Evolutionary conservation across 2,329 filamentous ascomycete species (phyloP).

Genomic region (Sodiomyces alkalinus): DNA sequence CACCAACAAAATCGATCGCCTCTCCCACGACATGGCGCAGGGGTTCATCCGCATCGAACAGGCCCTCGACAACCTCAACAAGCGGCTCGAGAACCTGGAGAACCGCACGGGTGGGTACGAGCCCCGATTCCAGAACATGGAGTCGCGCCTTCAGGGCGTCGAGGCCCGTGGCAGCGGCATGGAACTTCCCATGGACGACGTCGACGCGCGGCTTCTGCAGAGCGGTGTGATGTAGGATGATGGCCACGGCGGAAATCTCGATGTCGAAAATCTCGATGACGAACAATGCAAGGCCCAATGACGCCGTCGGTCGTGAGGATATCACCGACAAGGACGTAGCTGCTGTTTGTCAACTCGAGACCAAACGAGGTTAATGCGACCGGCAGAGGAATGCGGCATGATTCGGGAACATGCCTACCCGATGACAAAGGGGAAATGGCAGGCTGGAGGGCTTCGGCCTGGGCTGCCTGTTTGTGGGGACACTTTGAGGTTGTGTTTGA

Average conservation of each 20-base stretch:
- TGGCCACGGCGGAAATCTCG: conserved; percentile 5
- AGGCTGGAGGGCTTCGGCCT: too few relatives aligned
- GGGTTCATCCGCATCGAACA: conserved; percentile 35
- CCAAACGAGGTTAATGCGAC: too few relatives aligned
- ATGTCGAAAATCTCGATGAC: too few relatives aligned
- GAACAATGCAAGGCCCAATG: too few relatives aligned
- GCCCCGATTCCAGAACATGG: conserved; percentile 28
- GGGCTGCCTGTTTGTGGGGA: too few relatives aligned
- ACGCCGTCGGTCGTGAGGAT: too few relatives aligned
- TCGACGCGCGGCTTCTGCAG: conserved; percentile 26
- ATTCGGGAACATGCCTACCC: too few relatives aligned
- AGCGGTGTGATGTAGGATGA: conserved; percentile 25
- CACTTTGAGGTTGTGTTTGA: too few relatives aligned
- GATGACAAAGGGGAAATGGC: too few relatives aligned
- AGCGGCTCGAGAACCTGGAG: conserved; percentile 40
- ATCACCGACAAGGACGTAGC: too few relatives aligned
- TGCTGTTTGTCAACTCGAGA: too few relatives aligned
- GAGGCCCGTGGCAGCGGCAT: conserved; percentile 14
- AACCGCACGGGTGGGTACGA: conserved; percentile 25
- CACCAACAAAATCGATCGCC: conserved; percentile 43
- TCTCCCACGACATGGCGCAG: conserved; percentile 39
- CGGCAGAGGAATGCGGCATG: too few relatives aligned
- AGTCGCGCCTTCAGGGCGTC: conserved; percentile 24
- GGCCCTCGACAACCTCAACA: conserved; percentile 34
- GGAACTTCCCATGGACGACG: conserved; percentile 25